phyloP scores from a whole-genome alignment of 164 flowering plant genomes.

The Nelumbo lutea region DNA sequence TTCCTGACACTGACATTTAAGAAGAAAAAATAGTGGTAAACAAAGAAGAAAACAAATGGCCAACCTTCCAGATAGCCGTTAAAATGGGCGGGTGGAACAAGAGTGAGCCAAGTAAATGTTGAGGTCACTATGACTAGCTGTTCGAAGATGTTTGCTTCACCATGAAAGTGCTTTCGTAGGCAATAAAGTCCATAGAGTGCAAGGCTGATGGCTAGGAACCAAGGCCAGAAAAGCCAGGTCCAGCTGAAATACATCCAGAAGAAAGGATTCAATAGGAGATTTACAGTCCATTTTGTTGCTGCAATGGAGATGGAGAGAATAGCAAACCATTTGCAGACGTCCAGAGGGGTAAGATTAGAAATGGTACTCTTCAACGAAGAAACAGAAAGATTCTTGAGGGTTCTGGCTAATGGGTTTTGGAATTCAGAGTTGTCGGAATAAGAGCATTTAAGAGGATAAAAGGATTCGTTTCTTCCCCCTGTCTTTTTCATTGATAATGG shows the following conservation, averaged over 20 bases:
- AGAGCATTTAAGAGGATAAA: conserved; percentile 27
- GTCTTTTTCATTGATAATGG: background rate
- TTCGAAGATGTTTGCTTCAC: conserved; percentile 54
- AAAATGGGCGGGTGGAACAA: conserved; percentile 78
- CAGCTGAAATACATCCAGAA: conserved; percentile 94
- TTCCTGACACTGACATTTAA: conserved; percentile 67
- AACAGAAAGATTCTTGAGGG: conserved; percentile 30
- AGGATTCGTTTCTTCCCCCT: conserved; percentile 16
- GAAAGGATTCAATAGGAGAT: conserved; percentile 48
- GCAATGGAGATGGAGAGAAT: conserved; percentile 45
- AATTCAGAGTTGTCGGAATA: conserved; percentile 19
- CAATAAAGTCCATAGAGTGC: conserved; percentile 41
- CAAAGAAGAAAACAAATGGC: conserved; percentile 83
- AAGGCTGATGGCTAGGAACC: conserved; percentile 39
- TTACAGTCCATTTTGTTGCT: conserved; percentile 30
- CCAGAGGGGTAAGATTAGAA: conserved; percentile 47
- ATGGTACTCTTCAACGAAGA: conserved; percentile 34
- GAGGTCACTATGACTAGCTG: conserved; percentile 66
- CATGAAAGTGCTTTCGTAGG: conserved; percentile 37
- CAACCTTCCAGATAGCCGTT: conserved; percentile 90
- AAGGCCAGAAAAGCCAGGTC: conserved; percentile 95
- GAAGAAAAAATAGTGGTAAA: conserved; percentile 85
- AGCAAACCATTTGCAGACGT: conserved; percentile 54
- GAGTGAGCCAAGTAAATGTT: conserved; percentile 73
- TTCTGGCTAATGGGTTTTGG: conserved; percentile 23